Evolutionary conservation across 805 yeast species (phyloP), one percentile per base, ranked within the genome.

Genomic region (Wickerhamomyces hampshirensis): DNA sequence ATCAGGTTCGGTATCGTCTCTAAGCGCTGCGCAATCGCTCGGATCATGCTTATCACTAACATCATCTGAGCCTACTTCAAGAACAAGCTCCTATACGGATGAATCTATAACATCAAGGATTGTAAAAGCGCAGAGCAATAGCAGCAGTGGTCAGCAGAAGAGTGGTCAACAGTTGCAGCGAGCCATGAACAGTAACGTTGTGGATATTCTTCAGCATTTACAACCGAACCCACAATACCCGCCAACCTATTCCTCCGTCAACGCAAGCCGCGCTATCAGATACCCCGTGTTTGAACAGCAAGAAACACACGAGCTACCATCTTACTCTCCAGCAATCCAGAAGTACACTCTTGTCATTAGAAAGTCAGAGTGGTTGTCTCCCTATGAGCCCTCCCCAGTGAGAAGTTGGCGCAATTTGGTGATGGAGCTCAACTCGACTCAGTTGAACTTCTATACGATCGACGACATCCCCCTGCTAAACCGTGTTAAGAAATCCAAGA

Each of bases 371-470:
- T 77, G 88, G 81, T 43, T 75, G 2, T 71, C 85, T 4, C 96
- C 96, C 0, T 83, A 80, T 53, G 88, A 82, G 47, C 65, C 77
- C 3, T 70, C 94, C 0, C 68, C 77, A 2, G 56, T 66, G 7
- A 66, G 95, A 43, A 69, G 75, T 9, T 89, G 98, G 98, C 71
- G 68, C 47, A 65, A 71, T 29, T 71, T 71, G 30, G 65, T 83
- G 16, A 66, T 86, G 58, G 94, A 84, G 51, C 64, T 89, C 34
- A 87, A 89, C 65, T 84, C 91, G 14, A 89, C 97, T 2, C 95
- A 86, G 60, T 62, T 89, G 24, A 84, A 84, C 57, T 63, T 89
- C 37, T 84, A 83, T 56, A 50, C 59, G 13, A 63, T 67, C 11
- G 73, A 67, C 26, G 45, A 59, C 13, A 19, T 56, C 5, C 48